Evolutionary conservation across 164 flowering plant genomes (phyloP), one percentile per base, ranked within the genome.

Genomic region (Berberis thunbergii): DNA sequence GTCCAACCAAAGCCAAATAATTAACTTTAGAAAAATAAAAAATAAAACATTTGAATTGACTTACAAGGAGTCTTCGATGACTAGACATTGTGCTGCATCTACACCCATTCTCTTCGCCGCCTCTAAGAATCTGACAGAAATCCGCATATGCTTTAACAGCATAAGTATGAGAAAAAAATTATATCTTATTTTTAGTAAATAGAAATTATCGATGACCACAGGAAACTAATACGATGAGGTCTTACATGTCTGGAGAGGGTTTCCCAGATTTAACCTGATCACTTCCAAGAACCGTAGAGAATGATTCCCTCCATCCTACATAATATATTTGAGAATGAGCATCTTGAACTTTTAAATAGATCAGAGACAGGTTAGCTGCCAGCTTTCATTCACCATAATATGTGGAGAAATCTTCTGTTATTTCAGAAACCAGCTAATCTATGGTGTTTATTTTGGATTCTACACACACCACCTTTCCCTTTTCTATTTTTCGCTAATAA

Each of bases 191-290:
- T 9, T 13, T 41, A 2, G 8, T 4, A 6, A 38, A 6, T 38
- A 13, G 38, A 26, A 26, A 26, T 26, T 26, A 26, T 26, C 26
- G 0, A 26, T 26, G 26, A 26, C 26, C 26, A 26, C 26, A 26
- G 26, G 26, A 26, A 26, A 26, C 26, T 26, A 26, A 26, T 26
- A 26, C 26, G 26, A 26, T 26, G 26, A 41, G 61, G 64, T 58
- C 84, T 81, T 84, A 85, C 95, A 88, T 44, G 64, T 84, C 83
- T 49, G 95, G 95, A 58, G 95, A 64, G 38, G 91, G 95, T 68
- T 88, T 88, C 66, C 89, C 91, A 54, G 77, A 69, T 63, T 74
- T 70, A 63, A 88, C 91, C 71, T 86, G 75, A 61, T 86, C 85
- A 55, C 91, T 78, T 67, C 95, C 95, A 62, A 88, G 72, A 62